Percentiles rank a stretch among this genome's conserved stretches.
Evolutionary conservation across 352 stramenopile species (phyloP).

Genomic region (Elongisporangium anandrum): DNA sequence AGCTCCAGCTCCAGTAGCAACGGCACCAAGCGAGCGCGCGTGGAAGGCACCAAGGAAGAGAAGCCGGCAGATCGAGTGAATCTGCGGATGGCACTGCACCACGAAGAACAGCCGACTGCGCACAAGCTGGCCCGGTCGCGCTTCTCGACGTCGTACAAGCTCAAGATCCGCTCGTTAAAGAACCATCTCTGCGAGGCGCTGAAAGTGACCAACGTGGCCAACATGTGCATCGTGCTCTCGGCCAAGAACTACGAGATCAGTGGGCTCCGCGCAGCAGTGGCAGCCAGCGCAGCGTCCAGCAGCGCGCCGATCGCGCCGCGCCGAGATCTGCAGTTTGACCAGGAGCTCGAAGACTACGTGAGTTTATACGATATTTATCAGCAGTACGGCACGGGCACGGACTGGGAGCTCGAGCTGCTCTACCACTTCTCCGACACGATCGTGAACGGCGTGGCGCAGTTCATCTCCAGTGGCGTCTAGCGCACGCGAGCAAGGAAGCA

Average conservation of each 20-base stretch:
- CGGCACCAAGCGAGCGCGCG: neutral
- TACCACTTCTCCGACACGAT: constrained; percentile 81
- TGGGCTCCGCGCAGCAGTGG: constrained; percentile 24
- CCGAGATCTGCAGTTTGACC: constrained; percentile 66
- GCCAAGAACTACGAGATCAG: constrained; percentile 48
- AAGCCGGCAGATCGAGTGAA: constrained; percentile 37
- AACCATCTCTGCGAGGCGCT: constrained; percentile 56
- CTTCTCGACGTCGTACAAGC: constrained; percentile 53
- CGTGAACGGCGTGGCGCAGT: constrained; percentile 60
- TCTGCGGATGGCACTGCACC: constrained; percentile 56
- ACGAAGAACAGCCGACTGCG: constrained; percentile 26
- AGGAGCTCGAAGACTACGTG: constrained; percentile 69
- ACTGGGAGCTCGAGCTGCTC: constrained; percentile 64
- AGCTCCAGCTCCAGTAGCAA: neutral
- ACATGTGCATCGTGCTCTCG: constrained; percentile 59
- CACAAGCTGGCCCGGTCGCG: constrained; percentile 43
- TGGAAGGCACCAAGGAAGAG: constrained; percentile 19
- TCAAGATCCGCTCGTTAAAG: constrained; percentile 75
- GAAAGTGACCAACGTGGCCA: constrained; percentile 31
- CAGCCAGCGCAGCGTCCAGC: constrained; percentile 6
- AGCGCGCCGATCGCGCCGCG: constrained; percentile 23
- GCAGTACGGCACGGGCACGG: constrained; percentile 66
- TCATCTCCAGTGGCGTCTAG: constrained; percentile 23
- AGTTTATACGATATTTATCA: constrained; percentile 79
- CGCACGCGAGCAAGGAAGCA: too few species aligned